These are phyloP conservation scores for Tieghemostelium lacteum DNA, from an alignment of 78 protist genomes.

Conservation along the genomic window DNA sequence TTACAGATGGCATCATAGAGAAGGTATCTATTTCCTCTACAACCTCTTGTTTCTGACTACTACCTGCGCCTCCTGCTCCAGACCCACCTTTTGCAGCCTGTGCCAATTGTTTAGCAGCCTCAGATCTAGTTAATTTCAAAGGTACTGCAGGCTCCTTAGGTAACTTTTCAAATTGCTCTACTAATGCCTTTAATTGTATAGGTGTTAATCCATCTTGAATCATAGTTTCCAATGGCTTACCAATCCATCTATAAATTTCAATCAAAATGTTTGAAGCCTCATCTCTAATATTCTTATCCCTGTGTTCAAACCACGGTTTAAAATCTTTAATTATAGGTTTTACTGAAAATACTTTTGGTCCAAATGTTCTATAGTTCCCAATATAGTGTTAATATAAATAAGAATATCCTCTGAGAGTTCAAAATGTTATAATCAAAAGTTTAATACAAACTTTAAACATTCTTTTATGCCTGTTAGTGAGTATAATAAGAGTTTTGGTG, in stretches of 20 bases:
- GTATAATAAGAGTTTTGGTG: slow-evolving; percentile 34
- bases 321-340: slow-evolving; percentile 45
- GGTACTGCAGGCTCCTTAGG: slow-evolving; percentile 67
- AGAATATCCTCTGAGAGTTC: too few relatives aligned
- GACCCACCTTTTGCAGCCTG: neutral
- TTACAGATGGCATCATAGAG: slow-evolving; percentile 40
- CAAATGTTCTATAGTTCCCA: slow-evolving; percentile 37
- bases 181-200: slow-evolving; percentile 23
- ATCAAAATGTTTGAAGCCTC: slow-evolving; percentile 46
- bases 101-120: slow-evolving; percentile 57
- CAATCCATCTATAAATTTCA: slow-evolving; percentile 77
- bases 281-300: slow-evolving; percentile 74
- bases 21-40: slow-evolving; percentile 65
- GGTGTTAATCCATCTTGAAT: slow-evolving; percentile 36
- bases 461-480: slow-evolving; percentile 16
- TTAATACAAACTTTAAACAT: slow-evolving; percentile 30
- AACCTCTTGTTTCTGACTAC: neutral
- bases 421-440: neutral
- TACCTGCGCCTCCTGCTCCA: neutral
- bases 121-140: slow-evolving; percentile 55
- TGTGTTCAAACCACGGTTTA: slow-evolving; percentile 76
- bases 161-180: slow-evolving; percentile 60
- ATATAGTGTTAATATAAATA: neutral
- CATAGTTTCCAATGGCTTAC: slow-evolving; percentile 15
- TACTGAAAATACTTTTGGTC: slow-evolving; percentile 47